Evolutionary conservation across 1,284 basidiomycete genomes (phyloP).

Genomic region (Laetiporus sulphureus): DNA sequence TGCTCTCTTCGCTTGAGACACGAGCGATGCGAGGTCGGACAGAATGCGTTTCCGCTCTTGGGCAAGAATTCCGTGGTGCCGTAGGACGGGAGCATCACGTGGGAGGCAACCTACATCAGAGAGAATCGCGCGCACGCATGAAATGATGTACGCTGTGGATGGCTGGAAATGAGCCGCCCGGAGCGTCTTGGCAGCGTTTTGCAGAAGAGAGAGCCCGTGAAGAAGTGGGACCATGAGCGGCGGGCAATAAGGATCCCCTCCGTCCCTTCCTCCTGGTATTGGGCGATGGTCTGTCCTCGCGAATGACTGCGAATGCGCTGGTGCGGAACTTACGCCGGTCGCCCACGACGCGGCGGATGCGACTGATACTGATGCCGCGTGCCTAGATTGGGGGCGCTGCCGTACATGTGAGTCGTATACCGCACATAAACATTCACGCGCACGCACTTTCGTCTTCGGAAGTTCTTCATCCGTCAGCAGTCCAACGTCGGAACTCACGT

Average conservation of each 20-base stretch:
- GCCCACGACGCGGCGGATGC: conserved; percentile 49
- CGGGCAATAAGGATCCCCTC: conserved; percentile 57
- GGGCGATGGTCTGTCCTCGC: conserved; percentile 36
- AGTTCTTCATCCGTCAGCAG: conserved; percentile 46
- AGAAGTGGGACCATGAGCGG: conserved; percentile 73
- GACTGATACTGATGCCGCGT: conserved; percentile 37
- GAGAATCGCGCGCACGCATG: conserved; percentile 88
- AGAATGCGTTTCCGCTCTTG: conserved; percentile 81
- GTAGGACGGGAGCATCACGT: conserved; percentile 73
- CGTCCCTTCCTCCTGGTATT: conserved; percentile 38
- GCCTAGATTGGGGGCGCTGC: conserved; percentile 22
- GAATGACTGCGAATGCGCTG: conserved; percentile 24
- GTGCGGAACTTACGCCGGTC: conserved; percentile 28
- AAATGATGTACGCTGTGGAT: conserved; percentile 86
- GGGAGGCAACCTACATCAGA: conserved; percentile 82
- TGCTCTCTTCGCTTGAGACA: conserved; percentile 77
- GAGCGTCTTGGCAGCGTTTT: conserved; percentile 75
- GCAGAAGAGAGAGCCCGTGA: conserved; percentile 81
- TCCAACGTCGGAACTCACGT: conserved; percentile 61
- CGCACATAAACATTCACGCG: neutral
- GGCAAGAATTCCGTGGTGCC: conserved; percentile 59
- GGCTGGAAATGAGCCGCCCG: conserved; percentile 80
- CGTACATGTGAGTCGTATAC: neutral
- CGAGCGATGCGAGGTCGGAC: conserved; percentile 77
- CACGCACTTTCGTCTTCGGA: conserved; percentile 36